Evolutionary conservation across 23 red algal species (phyloP).

Genomic region (Agarophyton chilense): DNA sequence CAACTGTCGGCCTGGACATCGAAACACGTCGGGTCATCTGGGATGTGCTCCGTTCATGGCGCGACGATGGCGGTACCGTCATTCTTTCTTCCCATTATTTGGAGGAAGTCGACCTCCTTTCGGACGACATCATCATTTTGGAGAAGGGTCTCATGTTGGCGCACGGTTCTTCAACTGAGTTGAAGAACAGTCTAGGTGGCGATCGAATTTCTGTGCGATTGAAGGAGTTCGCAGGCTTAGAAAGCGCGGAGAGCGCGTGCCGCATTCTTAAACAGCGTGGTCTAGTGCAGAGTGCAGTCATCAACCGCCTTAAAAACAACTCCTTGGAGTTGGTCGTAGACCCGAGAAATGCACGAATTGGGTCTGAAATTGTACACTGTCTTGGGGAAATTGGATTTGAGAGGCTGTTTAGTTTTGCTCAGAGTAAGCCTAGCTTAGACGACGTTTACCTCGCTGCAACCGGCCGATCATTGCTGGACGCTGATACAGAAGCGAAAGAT

Average conservation of each 20-base stretch:
- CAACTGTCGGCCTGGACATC: constrained; percentile 88
- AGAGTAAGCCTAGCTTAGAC: constrained; percentile 82
- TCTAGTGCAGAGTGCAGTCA: constrained; percentile 52
- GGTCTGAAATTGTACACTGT: constrained; percentile 44
- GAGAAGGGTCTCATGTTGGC: constrained; percentile 87
- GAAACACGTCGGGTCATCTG: constrained; percentile 79
- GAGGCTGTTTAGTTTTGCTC: constrained; percentile 85
- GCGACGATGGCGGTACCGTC: constrained; percentile 72
- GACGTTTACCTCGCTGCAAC: constrained; percentile 96
- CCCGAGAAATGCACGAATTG: constrained; percentile 33
- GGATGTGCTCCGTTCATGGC: constrained; percentile 67
- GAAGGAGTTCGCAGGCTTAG: constrained; percentile 81
- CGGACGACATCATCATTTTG: constrained; percentile 89
- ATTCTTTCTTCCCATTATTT: constrained; percentile 93
- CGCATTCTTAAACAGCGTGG: constrained; percentile 39
- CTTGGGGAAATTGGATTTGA: constrained; percentile 72
- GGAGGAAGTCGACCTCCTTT: constrained; percentile 93
- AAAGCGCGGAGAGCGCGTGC: constrained; percentile 64
- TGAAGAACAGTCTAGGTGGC: constrained; percentile 87
- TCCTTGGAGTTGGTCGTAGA: constrained; percentile 85
- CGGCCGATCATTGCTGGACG: constrained; percentile 70
- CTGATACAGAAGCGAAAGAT: constrained; percentile 74
- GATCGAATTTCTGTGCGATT: constrained; percentile 87
- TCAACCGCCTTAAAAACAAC: constrained; percentile 85
- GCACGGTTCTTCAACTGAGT: constrained; percentile 63